Conservation (phyloP, 108 stramenopile species). For the Asterionellopsis glacialis region DNA sequence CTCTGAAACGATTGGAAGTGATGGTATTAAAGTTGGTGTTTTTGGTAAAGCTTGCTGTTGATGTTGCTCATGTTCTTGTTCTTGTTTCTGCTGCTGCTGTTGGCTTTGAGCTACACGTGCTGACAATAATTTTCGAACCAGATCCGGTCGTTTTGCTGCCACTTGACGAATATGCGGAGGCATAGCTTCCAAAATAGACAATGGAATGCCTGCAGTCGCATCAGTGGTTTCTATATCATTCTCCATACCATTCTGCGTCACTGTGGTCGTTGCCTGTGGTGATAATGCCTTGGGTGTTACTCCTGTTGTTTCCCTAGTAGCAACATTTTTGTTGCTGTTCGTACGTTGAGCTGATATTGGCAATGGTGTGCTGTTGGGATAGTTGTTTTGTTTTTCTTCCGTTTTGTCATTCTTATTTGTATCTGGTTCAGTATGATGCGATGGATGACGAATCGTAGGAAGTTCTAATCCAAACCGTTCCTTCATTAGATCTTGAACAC, state of each 20-base stretch:
- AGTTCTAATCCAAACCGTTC: slow-evolving; percentile 51
- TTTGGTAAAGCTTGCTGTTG: background rate
- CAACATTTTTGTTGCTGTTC: too few species aligned
- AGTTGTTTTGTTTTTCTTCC: too few species aligned
- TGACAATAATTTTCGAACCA: slow-evolving; percentile 31
- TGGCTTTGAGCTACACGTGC: background rate
- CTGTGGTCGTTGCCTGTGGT: background rate
- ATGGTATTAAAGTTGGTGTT: background rate
- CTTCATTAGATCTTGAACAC: slow-evolving; percentile 32
- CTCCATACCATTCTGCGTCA: background rate
- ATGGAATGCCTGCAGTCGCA: background rate
- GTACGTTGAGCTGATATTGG: too few species aligned
- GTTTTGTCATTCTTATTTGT: too few species aligned
- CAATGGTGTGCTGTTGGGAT: too few species aligned
- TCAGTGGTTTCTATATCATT: background rate
- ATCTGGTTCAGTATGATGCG: too few species aligned
- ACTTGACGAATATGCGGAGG: slow-evolving; percentile 49
- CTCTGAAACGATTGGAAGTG: background rate
- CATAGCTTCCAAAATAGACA: slow-evolving; percentile 33
- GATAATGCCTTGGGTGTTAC: too few species aligned
- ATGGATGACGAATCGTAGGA: slow-evolving; percentile 14
- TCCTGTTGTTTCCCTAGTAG: too few species aligned
- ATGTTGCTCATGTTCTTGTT: background rate
- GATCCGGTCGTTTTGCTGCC: slow-evolving; percentile 46
- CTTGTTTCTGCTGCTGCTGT: background rate